A percentile compares a stretch with the other conserved stretches of the same genome.
Conservation (phyloP, 169 alveolate genomes). For the Cyclospora cayetanensis region DNA sequence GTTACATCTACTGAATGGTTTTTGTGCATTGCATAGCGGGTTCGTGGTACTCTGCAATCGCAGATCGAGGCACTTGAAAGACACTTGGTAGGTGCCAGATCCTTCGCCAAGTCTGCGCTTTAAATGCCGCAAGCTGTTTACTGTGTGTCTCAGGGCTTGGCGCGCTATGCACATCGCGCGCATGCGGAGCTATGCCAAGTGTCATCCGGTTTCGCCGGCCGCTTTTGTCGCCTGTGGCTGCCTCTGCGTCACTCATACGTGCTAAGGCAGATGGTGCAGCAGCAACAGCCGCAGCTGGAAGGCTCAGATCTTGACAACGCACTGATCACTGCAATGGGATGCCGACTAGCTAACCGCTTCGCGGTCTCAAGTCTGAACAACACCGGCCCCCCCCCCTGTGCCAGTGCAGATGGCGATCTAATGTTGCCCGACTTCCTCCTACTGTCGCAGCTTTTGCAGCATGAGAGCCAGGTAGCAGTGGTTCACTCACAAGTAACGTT, state of each 20-base stretch:
- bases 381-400: neutral
- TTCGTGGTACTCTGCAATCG: no score
- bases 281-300: neutral
- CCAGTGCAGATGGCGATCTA: constrained; percentile 20
- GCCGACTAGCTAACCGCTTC: constrained; percentile 41
- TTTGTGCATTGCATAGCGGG: no score
- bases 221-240: constrained; percentile 65
- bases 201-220: constrained; percentile 50
- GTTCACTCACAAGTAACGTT: constrained; percentile 72
- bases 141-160: constrained; percentile 29
- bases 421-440: constrained; percentile 67
- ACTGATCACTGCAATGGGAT: constrained; percentile 40
- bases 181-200: constrained; percentile 39
- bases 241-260: constrained; percentile 68
- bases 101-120: neutral
- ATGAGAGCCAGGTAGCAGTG: constrained; percentile 75
- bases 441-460: constrained; percentile 73
- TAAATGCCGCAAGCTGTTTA: neutral
- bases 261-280: constrained; percentile 41
- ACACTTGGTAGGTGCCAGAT: neutral
- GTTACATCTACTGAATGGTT: no score
- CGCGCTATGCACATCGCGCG: constrained; percentile 38
- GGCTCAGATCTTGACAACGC: constrained; percentile 18
- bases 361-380: neutral
- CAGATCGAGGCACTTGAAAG: no score